Evolutionary conservation across 176 grass and related monocot genomes (phyloP).

Genomic region (Musa acuminata): DNA sequence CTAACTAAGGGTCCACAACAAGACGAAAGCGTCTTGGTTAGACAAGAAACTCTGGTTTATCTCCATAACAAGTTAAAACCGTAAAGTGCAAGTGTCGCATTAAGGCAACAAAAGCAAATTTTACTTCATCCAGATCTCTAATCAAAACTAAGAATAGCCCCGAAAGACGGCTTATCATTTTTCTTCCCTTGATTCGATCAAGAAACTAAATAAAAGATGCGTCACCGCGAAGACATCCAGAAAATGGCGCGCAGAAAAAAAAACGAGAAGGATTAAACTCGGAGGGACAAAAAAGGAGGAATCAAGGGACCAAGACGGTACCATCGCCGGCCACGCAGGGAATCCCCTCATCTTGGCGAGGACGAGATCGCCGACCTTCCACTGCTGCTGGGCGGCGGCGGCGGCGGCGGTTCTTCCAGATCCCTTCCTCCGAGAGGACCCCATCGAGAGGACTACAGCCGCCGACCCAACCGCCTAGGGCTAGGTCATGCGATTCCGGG

Average conservation of each 20-base stretch:
- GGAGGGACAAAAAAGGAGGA: constrained; percentile 3
- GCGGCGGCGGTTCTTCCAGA: constrained; percentile 36
- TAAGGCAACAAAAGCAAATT: not conserved
- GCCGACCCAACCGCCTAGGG: not conserved
- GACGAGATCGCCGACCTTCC: constrained; percentile 98
- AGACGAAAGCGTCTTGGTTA: not conserved
- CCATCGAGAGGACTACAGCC: constrained; percentile 37
- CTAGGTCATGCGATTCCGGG: constrained; percentile 1
- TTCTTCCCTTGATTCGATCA: not conserved
- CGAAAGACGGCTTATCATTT: not conserved
- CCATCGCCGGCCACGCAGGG: constrained; percentile 92
- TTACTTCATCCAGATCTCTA: not conserved
- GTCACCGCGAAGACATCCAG: not conserved
- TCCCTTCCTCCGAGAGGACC: constrained; percentile 61
- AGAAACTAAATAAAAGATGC: not conserved
- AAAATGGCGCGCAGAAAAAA: constrained; percentile 12
- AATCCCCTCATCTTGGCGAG: constrained; percentile 98
- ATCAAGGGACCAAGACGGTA: constrained; percentile 16
- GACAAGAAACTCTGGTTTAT: not conserved
- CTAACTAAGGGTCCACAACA: not conserved
- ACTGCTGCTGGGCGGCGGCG: constrained; percentile 52
- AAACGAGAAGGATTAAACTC: constrained; percentile 13
- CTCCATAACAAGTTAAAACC: not conserved
- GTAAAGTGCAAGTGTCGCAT: not conserved
- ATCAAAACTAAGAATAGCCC: not conserved